Evolutionary conservation across 106 monocot species (phyloP), one percentile per base, ranked within the genome.

Genomic region (Allium cepa): DNA sequence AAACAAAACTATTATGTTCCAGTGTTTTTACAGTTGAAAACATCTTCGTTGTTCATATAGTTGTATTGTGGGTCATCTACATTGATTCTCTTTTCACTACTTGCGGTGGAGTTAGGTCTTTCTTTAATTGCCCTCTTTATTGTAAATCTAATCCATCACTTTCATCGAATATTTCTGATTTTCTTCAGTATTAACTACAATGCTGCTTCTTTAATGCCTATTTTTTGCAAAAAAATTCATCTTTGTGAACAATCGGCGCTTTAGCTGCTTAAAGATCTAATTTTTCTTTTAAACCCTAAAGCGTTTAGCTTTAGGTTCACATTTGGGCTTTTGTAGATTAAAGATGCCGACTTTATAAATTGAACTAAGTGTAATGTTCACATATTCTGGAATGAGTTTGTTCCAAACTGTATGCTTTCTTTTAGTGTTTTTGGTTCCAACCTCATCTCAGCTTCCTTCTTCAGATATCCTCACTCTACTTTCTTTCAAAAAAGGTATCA

Each of bases 401-500:
- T 67, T 67, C 3, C 22, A 7, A 52, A 52, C 9, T 13, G 26
- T 27, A 22, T 52, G 50, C 55, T 0, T 69, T 69, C 68, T 69
- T 56, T 69, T 69, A 7, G 15, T 56, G 15, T 56, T 69, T 56
- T 16, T 46, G 36, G 56, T 56, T 46, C 68, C 68, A 9, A 56
- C 36, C 45, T 69, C 68, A 8, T 69, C 68, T 18, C 68, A 67
- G 56, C 68, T 69, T 56, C 68, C 68, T 15, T 90, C 97, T 9
- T 84, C 80, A 55, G 97, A 92, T 8, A 85, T 92, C 22, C 64
- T 97, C 0, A 80, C 92, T 17, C 84, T 97, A 3, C 88, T 97
- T 0, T 84, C 82, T 46, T 97, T 97, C 77, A 92, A 92, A 82
- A 97, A 92, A 60, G 84, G 87, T 4, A 86, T 97, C 49, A 81